Percentiles rank a stretch among this genome's conserved stretches.
Evolutionary conservation across 208 protist species (phyloP).

Genomic region (Trypanosoma platydactyli): DNA sequence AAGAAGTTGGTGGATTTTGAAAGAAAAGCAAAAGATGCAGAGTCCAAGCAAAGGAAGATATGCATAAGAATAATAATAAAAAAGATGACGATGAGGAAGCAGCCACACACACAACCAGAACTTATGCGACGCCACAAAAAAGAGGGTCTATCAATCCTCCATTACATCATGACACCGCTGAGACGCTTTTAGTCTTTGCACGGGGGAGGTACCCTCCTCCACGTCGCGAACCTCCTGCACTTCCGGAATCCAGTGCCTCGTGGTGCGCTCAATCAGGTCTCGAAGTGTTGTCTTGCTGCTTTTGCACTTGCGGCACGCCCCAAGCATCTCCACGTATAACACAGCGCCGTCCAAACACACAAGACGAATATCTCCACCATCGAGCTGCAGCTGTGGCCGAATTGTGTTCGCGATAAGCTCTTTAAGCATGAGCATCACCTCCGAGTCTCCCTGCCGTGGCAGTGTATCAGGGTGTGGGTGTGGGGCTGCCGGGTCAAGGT

Average conservation of each 20-base stretch:
- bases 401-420: slow-evolving; percentile 86
- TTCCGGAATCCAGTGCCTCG: slow-evolving; percentile 91
- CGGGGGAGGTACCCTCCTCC: slow-evolving; percentile 3
- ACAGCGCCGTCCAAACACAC: slow-evolving; percentile 58
- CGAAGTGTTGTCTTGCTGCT: slow-evolving; percentile 83
- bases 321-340: slow-evolving; percentile 90
- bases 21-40: slow-evolving; percentile 2
- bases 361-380: slow-evolving; percentile 92
- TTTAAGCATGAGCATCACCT: slow-evolving; percentile 90
- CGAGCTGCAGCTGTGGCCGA: slow-evolving; percentile 87
- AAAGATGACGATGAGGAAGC: no score
- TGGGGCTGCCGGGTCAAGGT: slow-evolving; percentile 66
- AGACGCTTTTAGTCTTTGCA: not conserved
- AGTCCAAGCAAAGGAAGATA: not conserved
- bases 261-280: slow-evolving; percentile 89
- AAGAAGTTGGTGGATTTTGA: slow-evolving; percentile 1
- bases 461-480: slow-evolving; percentile 88
- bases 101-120: slow-evolving; percentile 5
- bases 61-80: not conserved
- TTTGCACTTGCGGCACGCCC: slow-evolving; percentile 87
- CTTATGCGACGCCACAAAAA: not conserved
- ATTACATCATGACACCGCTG: not conserved
- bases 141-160: not conserved
- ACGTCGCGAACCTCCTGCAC: slow-evolving; percentile 71
- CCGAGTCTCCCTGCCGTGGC: slow-evolving; percentile 73